Base-by-base conservation (phyloP, 345 rosid genomes). In the Brassica nigra region DNA sequence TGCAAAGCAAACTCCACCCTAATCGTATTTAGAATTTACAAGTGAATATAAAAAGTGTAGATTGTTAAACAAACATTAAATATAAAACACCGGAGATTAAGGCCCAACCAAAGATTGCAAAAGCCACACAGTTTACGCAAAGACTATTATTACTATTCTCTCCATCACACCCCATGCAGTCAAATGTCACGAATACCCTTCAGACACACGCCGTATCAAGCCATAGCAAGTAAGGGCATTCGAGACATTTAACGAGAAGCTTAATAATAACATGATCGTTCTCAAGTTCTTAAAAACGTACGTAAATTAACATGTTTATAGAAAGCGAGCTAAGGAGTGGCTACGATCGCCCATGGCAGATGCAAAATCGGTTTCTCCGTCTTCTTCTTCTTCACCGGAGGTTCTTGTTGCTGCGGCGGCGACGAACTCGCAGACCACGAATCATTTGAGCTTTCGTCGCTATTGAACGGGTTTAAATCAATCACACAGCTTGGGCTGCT, bases 401-500 rank as follows among this genome's bases (percentile, higher is more conserved):
- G 84, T 78, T 47, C 52, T 11, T 84, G 79, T 49, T 78, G 68
- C 10, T 84, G 58, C 15, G 47, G 54, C 14, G 23, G 70, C 9
- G 70, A 34, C 8, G 73, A 62, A 47, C 54, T 47, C 54, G 15
- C 54, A 8, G 78, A 36, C 44, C 77, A 9, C 49, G 37, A 78
- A 66, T 39, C 80, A 8, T 81, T 76, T 42, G 85, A 71, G 55
- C 58, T 86, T 86, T 86, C 81, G 52, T 85, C 81, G 84, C 89
- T 85, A 5, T 27, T 71, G 68, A 81, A 76, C 29, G 89, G 86
- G 66, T 77, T 73, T 5, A 88, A 76, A 74, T 90, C 92, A n/a
- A 91, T 89, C 42, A 88, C 96, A 2, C 92, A 86, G 49, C 89
- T 88, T 2, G 95, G 91, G 75, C 98, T 92, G 42, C 42, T 37